Evolutionary conservation across 176 grass and related monocot genomes (phyloP).

Genomic region (Otatea glauca): DNA sequence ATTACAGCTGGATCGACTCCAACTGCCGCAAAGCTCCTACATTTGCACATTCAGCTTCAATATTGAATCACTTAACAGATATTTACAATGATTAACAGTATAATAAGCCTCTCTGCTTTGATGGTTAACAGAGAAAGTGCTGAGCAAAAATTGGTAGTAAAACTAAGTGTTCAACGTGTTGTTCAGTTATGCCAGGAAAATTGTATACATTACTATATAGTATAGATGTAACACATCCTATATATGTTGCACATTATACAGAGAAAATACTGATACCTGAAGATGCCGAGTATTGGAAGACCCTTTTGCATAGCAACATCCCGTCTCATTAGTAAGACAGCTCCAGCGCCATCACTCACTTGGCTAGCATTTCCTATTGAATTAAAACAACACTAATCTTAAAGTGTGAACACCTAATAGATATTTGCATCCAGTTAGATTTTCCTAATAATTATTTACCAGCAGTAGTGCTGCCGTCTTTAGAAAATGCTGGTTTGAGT

Average conservation of each 20-base stretch:
- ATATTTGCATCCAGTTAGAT: not conserved
- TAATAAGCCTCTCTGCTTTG: not conserved
- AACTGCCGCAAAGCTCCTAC: slow-evolving; percentile 87
- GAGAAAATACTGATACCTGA: slow-evolving; percentile 48
- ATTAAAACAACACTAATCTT: slow-evolving; percentile 30
- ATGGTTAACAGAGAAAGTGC: not conserved
- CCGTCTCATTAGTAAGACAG: slow-evolving; percentile 87
- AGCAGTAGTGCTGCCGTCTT: slow-evolving; percentile 86
- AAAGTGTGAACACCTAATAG: slow-evolving; percentile 18
- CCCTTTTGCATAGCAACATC: slow-evolving; percentile 83
- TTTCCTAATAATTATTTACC: slow-evolving; percentile 74
- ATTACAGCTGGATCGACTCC: slow-evolving; percentile 97
- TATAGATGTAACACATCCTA: not conserved
- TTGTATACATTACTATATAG: not conserved
- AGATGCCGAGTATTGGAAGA: slow-evolving; percentile 75
- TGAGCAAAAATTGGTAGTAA: slow-evolving; percentile 5
- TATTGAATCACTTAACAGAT: slow-evolving; percentile 25
- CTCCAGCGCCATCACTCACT: slow-evolving; percentile 90
- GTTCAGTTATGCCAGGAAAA: not conserved
- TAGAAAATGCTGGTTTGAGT: slow-evolving; percentile 91
- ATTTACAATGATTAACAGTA: not conserved
- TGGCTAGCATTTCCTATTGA: slow-evolving; percentile 83
- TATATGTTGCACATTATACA: not conserved
- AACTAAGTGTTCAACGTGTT: not conserved
- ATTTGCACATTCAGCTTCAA: slow-evolving; percentile 45